Conservation (phyloP, 139 green algal genomes). For the Yamagishiella unicocca region DNA sequence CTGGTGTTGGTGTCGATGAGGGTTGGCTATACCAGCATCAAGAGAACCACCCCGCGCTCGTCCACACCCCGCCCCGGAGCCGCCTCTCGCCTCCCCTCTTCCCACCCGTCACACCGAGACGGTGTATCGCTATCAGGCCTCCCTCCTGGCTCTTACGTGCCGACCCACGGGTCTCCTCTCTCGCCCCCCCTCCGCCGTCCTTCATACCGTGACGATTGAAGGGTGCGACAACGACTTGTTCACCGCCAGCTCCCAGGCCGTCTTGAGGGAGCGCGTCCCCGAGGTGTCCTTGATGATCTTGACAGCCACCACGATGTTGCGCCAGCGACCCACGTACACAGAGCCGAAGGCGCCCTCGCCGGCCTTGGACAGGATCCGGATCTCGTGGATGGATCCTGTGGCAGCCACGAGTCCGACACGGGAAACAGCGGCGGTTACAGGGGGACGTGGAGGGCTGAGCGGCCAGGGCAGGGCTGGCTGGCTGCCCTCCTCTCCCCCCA, state of each 20-base stretch:
- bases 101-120: too few relatives aligned
- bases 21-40: too few relatives aligned
- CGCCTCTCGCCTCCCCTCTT: too few relatives aligned
- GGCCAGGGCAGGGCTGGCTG: neutral
- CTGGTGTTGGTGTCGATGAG: too few relatives aligned
- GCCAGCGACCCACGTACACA: slow-evolving; percentile 48
- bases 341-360: slow-evolving; percentile 42
- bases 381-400: slow-evolving; percentile 35
- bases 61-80: too few relatives aligned
- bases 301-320: slow-evolving; percentile 47
- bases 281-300: slow-evolving; percentile 50
- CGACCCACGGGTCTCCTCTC: too few relatives aligned
- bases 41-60: too few relatives aligned
- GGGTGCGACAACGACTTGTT: slow-evolving; percentile 45
- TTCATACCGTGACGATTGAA: slow-evolving; percentile 40
- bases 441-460: neutral
- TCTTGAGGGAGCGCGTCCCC: slow-evolving; percentile 27
- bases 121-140: too few relatives aligned
- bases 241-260: slow-evolving; percentile 43
- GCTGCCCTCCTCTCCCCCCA: too few relatives aligned
- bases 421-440: neutral
- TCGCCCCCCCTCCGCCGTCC: too few relatives aligned
- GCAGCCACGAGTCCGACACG: neutral
- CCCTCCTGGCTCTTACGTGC: too few relatives aligned
- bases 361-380: slow-evolving; percentile 40